Percentiles rank a stretch among this genome's conserved stretches.
phyloP scores from a whole-genome alignment of 1,284 basidiomycete genomes.

The Dichomitus squalens region DNA sequence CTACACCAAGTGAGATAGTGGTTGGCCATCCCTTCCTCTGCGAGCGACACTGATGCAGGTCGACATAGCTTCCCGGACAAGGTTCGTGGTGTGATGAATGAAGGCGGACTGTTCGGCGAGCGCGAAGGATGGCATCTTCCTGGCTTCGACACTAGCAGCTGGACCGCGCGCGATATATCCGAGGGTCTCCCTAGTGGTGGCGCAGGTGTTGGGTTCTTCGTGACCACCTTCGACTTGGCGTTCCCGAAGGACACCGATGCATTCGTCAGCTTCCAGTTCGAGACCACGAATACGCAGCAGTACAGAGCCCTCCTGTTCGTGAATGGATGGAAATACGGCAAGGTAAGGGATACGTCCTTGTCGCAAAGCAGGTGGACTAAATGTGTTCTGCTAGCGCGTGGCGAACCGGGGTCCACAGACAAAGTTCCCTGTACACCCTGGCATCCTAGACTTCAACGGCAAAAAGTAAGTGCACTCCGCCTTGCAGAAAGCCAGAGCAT shows the following conservation, averaged over 20 bases:
- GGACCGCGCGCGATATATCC: slow-evolving; percentile 55
- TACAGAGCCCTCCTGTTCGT: slow-evolving; percentile 77
- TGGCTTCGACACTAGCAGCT: slow-evolving; percentile 63
- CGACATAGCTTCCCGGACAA: slow-evolving; percentile 63
- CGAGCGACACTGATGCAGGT: background rate
- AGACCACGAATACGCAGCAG: slow-evolving; percentile 48
- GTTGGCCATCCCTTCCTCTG: background rate
- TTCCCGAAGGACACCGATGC: slow-evolving; percentile 64
- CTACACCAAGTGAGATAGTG: slow-evolving; percentile 56
- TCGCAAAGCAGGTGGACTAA: background rate
- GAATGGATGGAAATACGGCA: slow-evolving; percentile 89
- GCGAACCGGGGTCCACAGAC: slow-evolving; percentile 58
- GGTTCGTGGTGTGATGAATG: slow-evolving; percentile 70
- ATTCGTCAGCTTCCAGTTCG: slow-evolving; percentile 70
- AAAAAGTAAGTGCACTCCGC: slow-evolving; percentile 55
- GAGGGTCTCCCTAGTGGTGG: slow-evolving; percentile 54
- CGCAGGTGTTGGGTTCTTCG: slow-evolving; percentile 80
- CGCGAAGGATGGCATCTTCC: slow-evolving; percentile 84
- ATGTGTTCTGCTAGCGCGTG: slow-evolving; percentile 31
- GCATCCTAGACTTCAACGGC: slow-evolving; percentile 72
- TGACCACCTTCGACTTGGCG: slow-evolving; percentile 66
- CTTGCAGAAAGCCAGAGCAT: background rate
- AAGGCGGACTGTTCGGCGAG: slow-evolving; percentile 81
- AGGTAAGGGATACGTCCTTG: slow-evolving; percentile 46
- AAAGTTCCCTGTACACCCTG: slow-evolving; percentile 78